Percentiles rank a stretch among this genome's conserved stretches.
These are phyloP conservation scores for Urochloa ruziziensis DNA, from an alignment of 176 grass and related monocot species.

Conservation along the genomic window DNA sequence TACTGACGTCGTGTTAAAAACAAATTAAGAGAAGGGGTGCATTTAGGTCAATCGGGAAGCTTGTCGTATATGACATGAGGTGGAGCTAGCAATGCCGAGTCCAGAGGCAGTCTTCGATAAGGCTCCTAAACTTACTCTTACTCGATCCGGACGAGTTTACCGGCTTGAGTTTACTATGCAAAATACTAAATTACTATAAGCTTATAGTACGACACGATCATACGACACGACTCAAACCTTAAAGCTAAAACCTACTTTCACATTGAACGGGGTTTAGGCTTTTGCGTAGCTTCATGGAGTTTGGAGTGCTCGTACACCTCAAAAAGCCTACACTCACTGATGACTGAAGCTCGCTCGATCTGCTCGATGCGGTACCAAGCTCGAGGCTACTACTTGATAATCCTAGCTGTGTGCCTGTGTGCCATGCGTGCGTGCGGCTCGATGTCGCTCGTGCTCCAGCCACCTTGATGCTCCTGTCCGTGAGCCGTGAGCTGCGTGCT, in stretches of 20 bases:
- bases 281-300: neutral
- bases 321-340: neutral
- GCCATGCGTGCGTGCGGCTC: conserved; percentile 32
- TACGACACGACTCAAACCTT: neutral
- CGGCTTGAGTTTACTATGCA: neutral
- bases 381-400: neutral
- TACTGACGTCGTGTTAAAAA: neutral
- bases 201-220: neutral
- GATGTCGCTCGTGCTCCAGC: conserved; percentile 19
- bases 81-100: neutral
- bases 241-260: neutral
- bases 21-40: neutral
- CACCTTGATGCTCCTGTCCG: neutral
- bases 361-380: neutral
- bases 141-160: neutral
- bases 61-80: neutral
- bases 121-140: too few relatives aligned
- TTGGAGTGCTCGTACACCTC: neutral
- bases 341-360: neutral
- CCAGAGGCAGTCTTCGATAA: too few relatives aligned
- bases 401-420: conserved; percentile 4
- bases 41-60: neutral
- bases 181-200: neutral
- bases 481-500: neutral
- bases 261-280: neutral